These are phyloP conservation scores for Jatropha multifida DNA, from an alignment of 441 rosid genomes.

Conservation along the genomic window DNA sequence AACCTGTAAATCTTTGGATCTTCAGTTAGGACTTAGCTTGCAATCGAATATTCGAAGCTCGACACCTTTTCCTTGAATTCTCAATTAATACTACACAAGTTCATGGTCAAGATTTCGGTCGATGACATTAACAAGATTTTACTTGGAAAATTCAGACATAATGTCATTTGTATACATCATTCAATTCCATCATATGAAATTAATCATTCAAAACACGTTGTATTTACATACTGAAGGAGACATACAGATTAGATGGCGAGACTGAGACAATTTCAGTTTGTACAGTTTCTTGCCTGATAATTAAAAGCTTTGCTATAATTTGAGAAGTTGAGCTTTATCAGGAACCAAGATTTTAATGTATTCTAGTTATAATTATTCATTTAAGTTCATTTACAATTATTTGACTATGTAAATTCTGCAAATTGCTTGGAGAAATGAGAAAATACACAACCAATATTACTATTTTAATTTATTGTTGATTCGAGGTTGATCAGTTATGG, in stretches of 20 bases:
- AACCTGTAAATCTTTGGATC: slow-evolving; percentile 61
- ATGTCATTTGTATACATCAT: not conserved
- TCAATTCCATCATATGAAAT: not conserved
- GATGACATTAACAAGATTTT: not conserved
- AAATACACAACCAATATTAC: not conserved
- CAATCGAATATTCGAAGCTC: slow-evolving; percentile 35
- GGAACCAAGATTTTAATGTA: slow-evolving; percentile 4
- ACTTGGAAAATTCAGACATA: not conserved
- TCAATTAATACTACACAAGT: not conserved
- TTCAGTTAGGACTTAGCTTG: slow-evolving; percentile 59
- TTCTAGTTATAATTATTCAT: not conserved
- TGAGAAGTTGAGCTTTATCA: not conserved
- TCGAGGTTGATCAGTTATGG: not conserved
- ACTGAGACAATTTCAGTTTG: slow-evolving; percentile 1
- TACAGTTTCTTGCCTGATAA: not conserved
- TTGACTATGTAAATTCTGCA: slow-evolving; percentile 6
- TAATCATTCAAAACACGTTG: not conserved
- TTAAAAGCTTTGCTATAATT: not conserved
- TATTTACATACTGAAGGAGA: slow-evolving; percentile 6
- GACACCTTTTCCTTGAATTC: slow-evolving; percentile 20
- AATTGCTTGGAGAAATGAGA: not conserved
- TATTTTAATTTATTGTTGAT: not conserved
- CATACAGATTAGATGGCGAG: not conserved
- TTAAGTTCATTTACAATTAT: not conserved
- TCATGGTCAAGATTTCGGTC: not conserved